A percentile compares a stretch with the other conserved stretches of the same genome.
These are phyloP conservation scores for Trichoderma virens DNA, from an alignment of 495 filamentous ascomycete genomes.

Conservation along the genomic window DNA sequence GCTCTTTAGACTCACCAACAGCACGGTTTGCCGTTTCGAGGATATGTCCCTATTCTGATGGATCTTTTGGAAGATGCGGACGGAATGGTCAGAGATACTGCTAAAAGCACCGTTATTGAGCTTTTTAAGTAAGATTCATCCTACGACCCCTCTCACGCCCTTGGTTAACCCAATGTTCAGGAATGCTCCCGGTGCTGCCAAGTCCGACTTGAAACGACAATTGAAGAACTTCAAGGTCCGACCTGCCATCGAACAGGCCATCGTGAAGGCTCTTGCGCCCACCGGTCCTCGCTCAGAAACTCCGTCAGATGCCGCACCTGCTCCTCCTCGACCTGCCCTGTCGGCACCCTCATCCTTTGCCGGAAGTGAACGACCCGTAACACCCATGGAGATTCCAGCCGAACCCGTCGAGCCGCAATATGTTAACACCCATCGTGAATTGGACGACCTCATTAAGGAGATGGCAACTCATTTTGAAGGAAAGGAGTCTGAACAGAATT, in stretches of 20 bases:
- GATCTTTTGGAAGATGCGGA: conserved; percentile 85
- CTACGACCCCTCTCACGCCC: not conserved
- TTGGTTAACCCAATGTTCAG: conserved; percentile 30
- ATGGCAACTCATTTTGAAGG: conserved; percentile 84
- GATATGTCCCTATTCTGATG: conserved; percentile 75
- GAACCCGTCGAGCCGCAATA: conserved; percentile 71
- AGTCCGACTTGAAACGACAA: conserved; percentile 79
- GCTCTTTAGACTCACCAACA: conserved; percentile 63
- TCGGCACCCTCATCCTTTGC: conserved; percentile 40
- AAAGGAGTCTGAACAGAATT: conserved; percentile 84
- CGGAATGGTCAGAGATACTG: conserved; percentile 70
- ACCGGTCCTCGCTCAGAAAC: conserved; percentile 38
- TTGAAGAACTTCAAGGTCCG: conserved; percentile 71
- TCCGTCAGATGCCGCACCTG: conserved; percentile 31
- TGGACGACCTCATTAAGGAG: conserved; percentile 73
- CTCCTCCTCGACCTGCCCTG: conserved; percentile 33
- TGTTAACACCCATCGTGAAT: conserved; percentile 69
- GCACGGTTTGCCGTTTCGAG: conserved; percentile 66
- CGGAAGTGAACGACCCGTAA: conserved; percentile 38
- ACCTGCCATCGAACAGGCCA: conserved; percentile 71
- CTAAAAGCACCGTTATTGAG: conserved; percentile 73
- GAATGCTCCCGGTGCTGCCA: conserved; percentile 71
- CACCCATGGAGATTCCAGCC: conserved; percentile 46
- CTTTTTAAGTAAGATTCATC: conserved; percentile 60
- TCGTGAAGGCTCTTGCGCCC: conserved; percentile 63